phyloP scores from a whole-genome alignment of 1,139 yeast species.

The Insectozyma bohioensis region DNA sequence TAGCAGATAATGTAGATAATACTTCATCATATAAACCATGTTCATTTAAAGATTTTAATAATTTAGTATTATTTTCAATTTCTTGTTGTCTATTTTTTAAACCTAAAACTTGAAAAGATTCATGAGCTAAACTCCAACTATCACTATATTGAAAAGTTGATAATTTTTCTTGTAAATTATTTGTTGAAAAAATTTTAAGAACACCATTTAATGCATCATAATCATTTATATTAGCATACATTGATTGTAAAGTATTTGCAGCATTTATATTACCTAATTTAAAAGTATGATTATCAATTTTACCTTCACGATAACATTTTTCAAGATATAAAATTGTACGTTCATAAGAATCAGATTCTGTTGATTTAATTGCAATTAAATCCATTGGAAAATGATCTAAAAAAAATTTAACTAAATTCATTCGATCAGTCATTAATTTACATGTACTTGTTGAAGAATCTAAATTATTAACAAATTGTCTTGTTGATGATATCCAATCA shows the following conservation, averaged over 20 bases:
- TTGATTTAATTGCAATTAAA: slow-evolving; percentile 72
- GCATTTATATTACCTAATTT: slow-evolving; percentile 37
- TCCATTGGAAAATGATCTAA: slow-evolving; percentile 61
- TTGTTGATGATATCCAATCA: slow-evolving; percentile 61
- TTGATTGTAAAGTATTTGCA: slow-evolving; percentile 61
- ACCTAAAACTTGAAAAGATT: slow-evolving; percentile 74
- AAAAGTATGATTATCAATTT: slow-evolving; percentile 25
- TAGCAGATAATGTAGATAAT: slow-evolving; percentile 32
- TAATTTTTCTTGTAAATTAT: slow-evolving; percentile 68
- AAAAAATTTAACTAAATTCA: slow-evolving; percentile 44
- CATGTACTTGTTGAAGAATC: not conserved
- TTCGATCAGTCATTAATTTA: slow-evolving; percentile 26
- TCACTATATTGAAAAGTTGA: slow-evolving; percentile 82
- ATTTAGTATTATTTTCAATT: slow-evolving; percentile 34
- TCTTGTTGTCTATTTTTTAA: slow-evolving; percentile 30
- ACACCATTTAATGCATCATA: slow-evolving; percentile 90
- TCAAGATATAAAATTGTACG: slow-evolving; percentile 88
- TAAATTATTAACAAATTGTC: slow-evolving; percentile 30
- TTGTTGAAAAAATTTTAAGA: slow-evolving; percentile 68
- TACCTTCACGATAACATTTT: slow-evolving; percentile 57
- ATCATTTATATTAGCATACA: slow-evolving; percentile 87
- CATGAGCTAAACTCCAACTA: slow-evolving; percentile 85
- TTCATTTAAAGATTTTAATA: slow-evolving; percentile 39
- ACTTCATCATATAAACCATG: slow-evolving; percentile 47
- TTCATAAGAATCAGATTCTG: slow-evolving; percentile 84